Evolutionary conservation across 768 basidiomycete genomes (phyloP).

Genomic region (Lenzites betulinus): DNA sequence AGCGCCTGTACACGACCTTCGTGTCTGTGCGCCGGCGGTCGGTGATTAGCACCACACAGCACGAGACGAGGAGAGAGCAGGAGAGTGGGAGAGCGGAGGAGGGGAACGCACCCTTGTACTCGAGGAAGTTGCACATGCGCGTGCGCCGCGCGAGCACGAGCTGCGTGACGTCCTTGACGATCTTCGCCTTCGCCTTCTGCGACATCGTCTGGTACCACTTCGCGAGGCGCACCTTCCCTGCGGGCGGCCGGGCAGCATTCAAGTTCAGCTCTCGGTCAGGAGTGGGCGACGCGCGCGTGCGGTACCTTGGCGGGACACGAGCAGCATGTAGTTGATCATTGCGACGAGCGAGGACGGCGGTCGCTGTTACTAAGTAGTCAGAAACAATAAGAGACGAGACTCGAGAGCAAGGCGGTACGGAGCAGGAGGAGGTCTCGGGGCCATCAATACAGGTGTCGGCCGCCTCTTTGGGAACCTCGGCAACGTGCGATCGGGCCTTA

Average conservation of each 20-base stretch:
- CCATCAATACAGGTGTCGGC: slow-evolving; percentile 7
- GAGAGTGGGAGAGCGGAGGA: background rate
- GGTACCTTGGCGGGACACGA: slow-evolving; percentile 88
- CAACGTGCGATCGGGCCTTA: slow-evolving; percentile 2
- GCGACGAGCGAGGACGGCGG: background rate
- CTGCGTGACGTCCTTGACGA: slow-evolving; percentile 94
- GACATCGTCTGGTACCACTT: slow-evolving; percentile 95
- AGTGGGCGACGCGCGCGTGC: background rate
- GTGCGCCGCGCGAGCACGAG: slow-evolving; percentile 86
- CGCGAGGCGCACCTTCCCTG: slow-evolving; percentile 90
- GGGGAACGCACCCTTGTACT: slow-evolving; percentile 80
- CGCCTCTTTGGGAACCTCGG: slow-evolving; percentile 17
- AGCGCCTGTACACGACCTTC: slow-evolving; percentile 92
- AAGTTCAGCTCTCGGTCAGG: slow-evolving; percentile 1
- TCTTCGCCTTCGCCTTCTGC: slow-evolving; percentile 81
- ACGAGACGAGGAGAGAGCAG: background rate
- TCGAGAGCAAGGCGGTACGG: background rate
- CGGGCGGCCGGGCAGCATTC: too few relatives aligned
- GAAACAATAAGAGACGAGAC: too few relatives aligned
- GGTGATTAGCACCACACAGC: too few relatives aligned
- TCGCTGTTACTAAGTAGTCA: too few relatives aligned
- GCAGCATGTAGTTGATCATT: slow-evolving; percentile 92
- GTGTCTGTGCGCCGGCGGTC: slow-evolving; percentile 57
- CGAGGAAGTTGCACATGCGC: slow-evolving; percentile 94
- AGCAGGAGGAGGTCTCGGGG: background rate